phyloP scores from a whole-genome alignment of 2,329 filamentous ascomycete genomes.

The Cercospora janseana region DNA sequence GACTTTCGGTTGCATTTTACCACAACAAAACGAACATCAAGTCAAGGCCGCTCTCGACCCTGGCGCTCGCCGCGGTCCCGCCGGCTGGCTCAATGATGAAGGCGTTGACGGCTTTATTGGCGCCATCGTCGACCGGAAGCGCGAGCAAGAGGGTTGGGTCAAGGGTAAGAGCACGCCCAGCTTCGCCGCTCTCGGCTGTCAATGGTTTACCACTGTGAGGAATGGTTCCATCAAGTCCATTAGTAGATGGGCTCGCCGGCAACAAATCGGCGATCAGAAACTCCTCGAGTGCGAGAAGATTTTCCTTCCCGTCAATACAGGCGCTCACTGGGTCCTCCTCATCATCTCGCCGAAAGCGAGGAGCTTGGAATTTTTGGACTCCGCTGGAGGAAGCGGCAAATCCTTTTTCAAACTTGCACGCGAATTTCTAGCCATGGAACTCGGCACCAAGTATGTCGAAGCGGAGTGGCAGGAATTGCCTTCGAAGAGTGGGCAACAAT shows the following conservation, averaged over 20 bases:
- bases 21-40: constrained; percentile 31
- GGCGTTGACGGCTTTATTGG: constrained; percentile 67
- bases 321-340: constrained; percentile 69
- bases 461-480: constrained; percentile 59
- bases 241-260: constrained; percentile 57
- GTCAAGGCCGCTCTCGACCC: not conserved
- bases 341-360: constrained; percentile 62
- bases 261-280: constrained; percentile 58
- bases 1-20: constrained; percentile 64
- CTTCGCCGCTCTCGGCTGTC: constrained; percentile 63
- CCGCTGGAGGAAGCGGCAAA: constrained; percentile 51
- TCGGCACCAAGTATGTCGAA: constrained; percentile 55
- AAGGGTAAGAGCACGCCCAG: constrained; percentile 44
- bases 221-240: constrained; percentile 50
- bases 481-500: constrained; percentile 56
- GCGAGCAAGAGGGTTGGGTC: constrained; percentile 54
- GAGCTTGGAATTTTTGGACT: constrained; percentile 69
- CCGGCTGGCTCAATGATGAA: constrained; percentile 73
- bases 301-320: constrained; percentile 63
- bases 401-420: constrained; percentile 34
- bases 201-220: constrained; percentile 60
- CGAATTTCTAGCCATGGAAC: constrained; percentile 58
- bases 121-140: constrained; percentile 57
- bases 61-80: constrained; percentile 29
- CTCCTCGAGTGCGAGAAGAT: constrained; percentile 66